A percentile compares a stretch with the other conserved stretches of the same genome.
Evolutionary conservation across 352 stramenopile species (phyloP).

Genomic region (Pythium insidiosum): DNA sequence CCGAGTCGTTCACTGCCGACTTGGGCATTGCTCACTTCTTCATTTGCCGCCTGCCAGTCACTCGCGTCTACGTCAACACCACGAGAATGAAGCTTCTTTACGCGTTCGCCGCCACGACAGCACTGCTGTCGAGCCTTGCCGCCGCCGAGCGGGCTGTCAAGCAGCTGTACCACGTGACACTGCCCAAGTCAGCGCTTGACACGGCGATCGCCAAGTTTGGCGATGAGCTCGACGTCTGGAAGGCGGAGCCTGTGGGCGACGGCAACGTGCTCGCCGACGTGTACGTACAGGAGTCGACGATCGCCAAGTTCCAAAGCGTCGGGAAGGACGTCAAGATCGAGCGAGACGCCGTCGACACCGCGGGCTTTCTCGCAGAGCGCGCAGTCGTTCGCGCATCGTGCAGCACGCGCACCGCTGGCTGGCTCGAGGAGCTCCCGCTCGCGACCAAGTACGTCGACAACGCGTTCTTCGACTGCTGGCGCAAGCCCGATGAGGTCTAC

Average conservation of each 20-base stretch:
- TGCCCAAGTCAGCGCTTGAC: conserved; percentile 17
- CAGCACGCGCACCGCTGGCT: conserved; percentile 2
- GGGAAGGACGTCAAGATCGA: not conserved
- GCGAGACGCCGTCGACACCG: conserved; percentile 2
- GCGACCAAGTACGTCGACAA: conserved; percentile 11
- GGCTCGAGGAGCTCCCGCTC: conserved; percentile 1
- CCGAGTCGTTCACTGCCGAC: not conserved
- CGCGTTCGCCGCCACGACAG: conserved; percentile 7
- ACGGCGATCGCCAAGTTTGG: conserved; percentile 5
- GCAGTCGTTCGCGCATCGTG: conserved; percentile 1
- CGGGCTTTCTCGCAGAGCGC: conserved; percentile 1
- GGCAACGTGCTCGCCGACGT: conserved; percentile 9
- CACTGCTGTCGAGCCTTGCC: conserved; percentile 6
- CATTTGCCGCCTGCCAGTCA: not conserved
- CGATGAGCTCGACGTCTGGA: conserved; percentile 12
- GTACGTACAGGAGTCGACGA: conserved; percentile 5
- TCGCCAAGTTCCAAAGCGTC: conserved; percentile 6
- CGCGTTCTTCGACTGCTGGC: conserved; percentile 21
- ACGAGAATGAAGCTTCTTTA: conserved; percentile 23
- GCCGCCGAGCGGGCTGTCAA: conserved; percentile 9
- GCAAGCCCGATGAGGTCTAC: conserved; percentile 12
- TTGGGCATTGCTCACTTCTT: not conserved
- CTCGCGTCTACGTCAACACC: not conserved
- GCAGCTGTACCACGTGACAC: conserved; percentile 28
- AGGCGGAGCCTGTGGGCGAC: not conserved